Base-by-base conservation (phyloP, 2,329 filamentous ascomycete species). In the Claviceps citrina region DNA sequence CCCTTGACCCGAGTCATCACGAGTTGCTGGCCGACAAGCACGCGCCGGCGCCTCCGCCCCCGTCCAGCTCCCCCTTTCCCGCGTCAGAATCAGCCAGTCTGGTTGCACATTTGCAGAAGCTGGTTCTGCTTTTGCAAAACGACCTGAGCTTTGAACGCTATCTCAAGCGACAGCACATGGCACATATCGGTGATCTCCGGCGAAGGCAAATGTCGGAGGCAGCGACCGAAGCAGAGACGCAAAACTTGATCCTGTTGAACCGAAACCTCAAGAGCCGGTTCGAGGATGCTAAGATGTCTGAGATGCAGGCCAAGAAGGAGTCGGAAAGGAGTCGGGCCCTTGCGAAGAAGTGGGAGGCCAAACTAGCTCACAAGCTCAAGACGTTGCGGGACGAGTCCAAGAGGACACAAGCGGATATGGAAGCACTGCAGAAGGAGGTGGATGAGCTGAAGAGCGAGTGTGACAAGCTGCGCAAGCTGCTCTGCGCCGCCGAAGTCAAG, bases 61-160 rank as follows among this genome's bases (percentile, higher is more conserved):
- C 38, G 43, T 46, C 50, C 22, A 55, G 46, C 39, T 49, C 54
- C 2, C 54, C 54, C 2, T 46, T 51, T 3, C 52, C 58, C 3
- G 49, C 54, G 8, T 53, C 54, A 36, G 56, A 64, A 39, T 39
- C 51, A 36, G 51, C 58, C 44, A 54, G 60, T 13, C 61, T 68
- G 42, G 51, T 69, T 22, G 62, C 70, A 1, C 73, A 76, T 47
- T 61, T 91, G 3, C 77, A 84, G 47, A 72, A 80, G 31, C 79
- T 86, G 49, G 72, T 85, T n/a, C 71, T 85, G 39, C 62, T 87
- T 2, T 59, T 91, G 9, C 76, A 80, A 33, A 91, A 87, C 45
- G 83, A 91, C 49, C 65, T 91, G 32, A 83, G 81, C 47, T 91
- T 89, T 51, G 84, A 91, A 56, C 71, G 81, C 20, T 89, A 85